Base-by-base conservation (phyloP, 176 grass and related monocot species). In the Cenchrus americanus region DNA sequence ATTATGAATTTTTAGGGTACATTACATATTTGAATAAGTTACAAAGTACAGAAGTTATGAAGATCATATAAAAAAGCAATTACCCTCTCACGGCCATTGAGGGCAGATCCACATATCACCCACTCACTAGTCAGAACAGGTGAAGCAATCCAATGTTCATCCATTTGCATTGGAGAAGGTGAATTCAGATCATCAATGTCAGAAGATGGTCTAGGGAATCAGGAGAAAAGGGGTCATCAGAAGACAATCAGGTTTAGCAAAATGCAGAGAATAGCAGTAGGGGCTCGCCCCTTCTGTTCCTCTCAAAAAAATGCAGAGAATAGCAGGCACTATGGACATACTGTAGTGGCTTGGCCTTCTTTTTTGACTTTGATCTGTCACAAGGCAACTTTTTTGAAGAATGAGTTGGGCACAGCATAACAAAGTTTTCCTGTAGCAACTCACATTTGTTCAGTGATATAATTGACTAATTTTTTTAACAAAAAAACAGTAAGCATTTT, bases 341-440 rank as follows among this genome's bases (percentile, higher is more conserved):
- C 96, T 43, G 49, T 6, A 53, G 73, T 21, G 10, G 8, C 66
- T 87, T 90, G 67, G 78, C 69, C 62, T 86, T 90, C 79, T 90
- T 91, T 84, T 89, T 96, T 8, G 51, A 72, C 71, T 84, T 92
- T 7, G 26, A 87, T 88, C 77, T 92, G 79, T 99, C 96, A 71
- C 93, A 89, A 75, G 96, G 96, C 70, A 99, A 76, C 68, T 85
- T 96, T 21, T 99, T 85, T n/a, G 89, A 90, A 19, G 85, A 90
- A 86, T 99, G 96, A n/a, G 80, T 55, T 63, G 96, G 91, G 71
- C 96, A 96, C 41, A 95, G 65, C 87, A 99, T 88, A 78, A 99
- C 93, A 86, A 99, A 99, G 53, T 90, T 92, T 47, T 73, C 91
- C 96, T 99, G 37, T 55, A 82, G 26, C 78, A 78, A 21, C 12